phyloP scores from a whole-genome alignment of 75 land plant genomes.

The Picea glauca region DNA sequence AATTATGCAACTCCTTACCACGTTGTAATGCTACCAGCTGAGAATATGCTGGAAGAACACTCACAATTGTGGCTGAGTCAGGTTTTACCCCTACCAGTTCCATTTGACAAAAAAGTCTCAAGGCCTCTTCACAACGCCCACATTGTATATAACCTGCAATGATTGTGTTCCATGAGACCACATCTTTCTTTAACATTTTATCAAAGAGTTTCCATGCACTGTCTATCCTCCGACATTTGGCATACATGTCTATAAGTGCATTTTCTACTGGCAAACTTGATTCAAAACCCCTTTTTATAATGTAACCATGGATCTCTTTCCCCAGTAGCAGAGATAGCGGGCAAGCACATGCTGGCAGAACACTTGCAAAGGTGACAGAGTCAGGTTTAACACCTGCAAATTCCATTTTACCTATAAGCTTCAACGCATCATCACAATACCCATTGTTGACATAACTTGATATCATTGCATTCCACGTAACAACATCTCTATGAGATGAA shows the following conservation, averaged over 20 bases:
- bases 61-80: slow-evolving; percentile 34
- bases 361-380: too few relatives aligned
- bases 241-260: too few relatives aligned
- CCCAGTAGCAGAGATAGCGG: too few relatives aligned
- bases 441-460: background rate
- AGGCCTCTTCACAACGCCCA: slow-evolving; percentile 33
- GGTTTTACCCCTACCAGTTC: slow-evolving; percentile 19
- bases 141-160: slow-evolving; percentile 14
- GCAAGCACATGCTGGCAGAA: too few relatives aligned
- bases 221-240: too few relatives aligned
- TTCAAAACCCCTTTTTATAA: too few relatives aligned
- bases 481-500: background rate
- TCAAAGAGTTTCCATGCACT: too few relatives aligned
- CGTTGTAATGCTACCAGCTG: slow-evolving; percentile 24
- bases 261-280: too few relatives aligned
- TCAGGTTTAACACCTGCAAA: background rate
- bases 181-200: background rate
- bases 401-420: background rate
- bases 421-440: background rate
- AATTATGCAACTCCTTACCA: slow-evolving; percentile 42
- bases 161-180: background rate
- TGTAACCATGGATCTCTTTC: too few relatives aligned
- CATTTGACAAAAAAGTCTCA: slow-evolving; percentile 42
- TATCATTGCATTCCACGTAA: background rate
- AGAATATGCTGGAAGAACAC: slow-evolving; percentile 39